These are phyloP conservation scores for Alternaria novae-zelandiae DNA, from an alignment of 2,329 filamentous ascomycete species.

Conservation along the genomic window DNA sequence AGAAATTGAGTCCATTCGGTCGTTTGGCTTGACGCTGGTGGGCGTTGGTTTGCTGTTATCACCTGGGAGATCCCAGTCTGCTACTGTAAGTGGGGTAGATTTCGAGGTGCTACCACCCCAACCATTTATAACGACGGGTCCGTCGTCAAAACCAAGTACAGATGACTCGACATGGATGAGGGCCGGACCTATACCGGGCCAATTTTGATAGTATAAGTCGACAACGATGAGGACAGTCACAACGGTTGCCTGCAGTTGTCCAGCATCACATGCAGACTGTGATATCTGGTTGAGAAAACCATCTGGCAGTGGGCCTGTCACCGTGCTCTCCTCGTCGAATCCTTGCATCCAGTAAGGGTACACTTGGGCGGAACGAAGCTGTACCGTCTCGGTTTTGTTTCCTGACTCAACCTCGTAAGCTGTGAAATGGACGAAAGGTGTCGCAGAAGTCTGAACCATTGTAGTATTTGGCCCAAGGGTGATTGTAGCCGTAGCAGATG, in stretches of 20 bases:
- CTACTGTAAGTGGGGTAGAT: constrained; percentile 15
- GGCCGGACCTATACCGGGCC: constrained; percentile 22
- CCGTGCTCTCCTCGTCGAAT: constrained; percentile 30
- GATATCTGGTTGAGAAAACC: constrained; percentile 47
- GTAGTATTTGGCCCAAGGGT: constrained; percentile 33
- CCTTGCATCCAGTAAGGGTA: constrained; percentile 47
- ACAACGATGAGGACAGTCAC: constrained; percentile 54
- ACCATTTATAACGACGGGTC: constrained; percentile 15
- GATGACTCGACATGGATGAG: constrained; percentile 40
- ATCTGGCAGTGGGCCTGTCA: constrained; percentile 43
- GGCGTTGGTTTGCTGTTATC: constrained; percentile 5
- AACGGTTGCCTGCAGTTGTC: constrained; percentile 45
- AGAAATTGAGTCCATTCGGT: constrained; percentile 3
- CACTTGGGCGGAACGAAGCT: constrained; percentile 43
- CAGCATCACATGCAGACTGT: constrained; percentile 41
- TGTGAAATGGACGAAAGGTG: constrained; percentile 53
- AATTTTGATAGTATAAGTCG: constrained; percentile 44
- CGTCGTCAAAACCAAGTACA: constrained; percentile 34
- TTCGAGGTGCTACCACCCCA: constrained; percentile 10
- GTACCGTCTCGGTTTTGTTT: constrained; percentile 44
- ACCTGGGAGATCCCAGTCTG: constrained; percentile 19
- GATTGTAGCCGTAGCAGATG: constrained; percentile 30
- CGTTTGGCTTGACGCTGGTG: constrained; percentile 1
- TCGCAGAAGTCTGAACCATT: constrained; percentile 38
- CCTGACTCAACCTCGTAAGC: constrained; percentile 51